phyloP scores from a whole-genome alignment of 495 filamentous ascomycete species.

The Physcia stellaris region DNA sequence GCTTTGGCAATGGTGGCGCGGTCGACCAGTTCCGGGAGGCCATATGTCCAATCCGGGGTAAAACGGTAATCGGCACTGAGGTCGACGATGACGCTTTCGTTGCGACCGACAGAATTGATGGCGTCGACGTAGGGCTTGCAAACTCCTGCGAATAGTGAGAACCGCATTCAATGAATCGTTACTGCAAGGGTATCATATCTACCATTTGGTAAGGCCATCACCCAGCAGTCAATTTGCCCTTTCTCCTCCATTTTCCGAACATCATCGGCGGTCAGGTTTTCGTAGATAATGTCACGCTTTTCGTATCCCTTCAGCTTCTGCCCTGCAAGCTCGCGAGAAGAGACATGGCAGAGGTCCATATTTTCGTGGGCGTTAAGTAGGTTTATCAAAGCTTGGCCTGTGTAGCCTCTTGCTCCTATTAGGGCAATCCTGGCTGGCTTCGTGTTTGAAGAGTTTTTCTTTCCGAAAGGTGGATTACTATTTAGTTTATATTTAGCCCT shows the following conservation, averaged over 20 bases:
- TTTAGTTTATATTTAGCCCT: too few relatives aligned
- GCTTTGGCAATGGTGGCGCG: slow-evolving; percentile 67
- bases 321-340: slow-evolving; percentile 84
- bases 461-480: slow-evolving; percentile 93
- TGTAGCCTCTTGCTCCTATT: slow-evolving; percentile 93
- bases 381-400: slow-evolving; percentile 82
- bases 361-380: slow-evolving; percentile 86
- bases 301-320: slow-evolving; percentile 83
- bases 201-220: slow-evolving; percentile 97
- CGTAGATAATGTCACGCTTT: slow-evolving; percentile 88
- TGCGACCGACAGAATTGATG: slow-evolving; percentile 55
- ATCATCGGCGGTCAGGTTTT: slow-evolving; percentile 82
- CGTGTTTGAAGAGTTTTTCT: slow-evolving; percentile 75
- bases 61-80: slow-evolving; percentile 94
- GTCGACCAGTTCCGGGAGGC: slow-evolving; percentile 77
- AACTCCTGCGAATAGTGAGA: too few relatives aligned
- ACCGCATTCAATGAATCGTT: too few relatives aligned
- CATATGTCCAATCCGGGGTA: slow-evolving; percentile 83
- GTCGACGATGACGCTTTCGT: slow-evolving; percentile 77
- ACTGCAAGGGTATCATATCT: too few relatives aligned
- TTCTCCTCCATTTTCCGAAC: slow-evolving; percentile 81
- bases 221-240: slow-evolving; percentile 94
- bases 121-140: slow-evolving; percentile 95
- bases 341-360: slow-evolving; percentile 87
- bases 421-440: slow-evolving; percentile 74